phyloP scores from a whole-genome alignment of 164 flowering plant species.

The Akebia trifoliata region DNA sequence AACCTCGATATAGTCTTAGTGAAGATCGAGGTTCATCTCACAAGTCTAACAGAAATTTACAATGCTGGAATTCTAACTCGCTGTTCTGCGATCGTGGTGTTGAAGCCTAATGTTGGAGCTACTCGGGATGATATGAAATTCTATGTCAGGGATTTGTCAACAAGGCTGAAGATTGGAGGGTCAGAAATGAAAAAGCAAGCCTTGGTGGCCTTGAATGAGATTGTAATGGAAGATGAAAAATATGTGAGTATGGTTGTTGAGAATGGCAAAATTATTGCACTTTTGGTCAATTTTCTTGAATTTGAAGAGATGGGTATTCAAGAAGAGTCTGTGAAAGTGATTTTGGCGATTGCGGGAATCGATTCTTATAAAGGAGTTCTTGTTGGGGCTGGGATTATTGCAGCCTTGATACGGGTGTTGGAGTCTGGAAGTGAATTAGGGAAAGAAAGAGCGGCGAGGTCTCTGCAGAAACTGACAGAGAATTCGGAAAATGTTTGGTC shows the following conservation, averaged over 20 bases:
- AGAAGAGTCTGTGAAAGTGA: constrained; percentile 43
- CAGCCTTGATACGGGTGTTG: constrained; percentile 64
- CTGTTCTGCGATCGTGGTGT: constrained; percentile 60
- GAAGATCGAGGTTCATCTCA: constrained; percentile 50
- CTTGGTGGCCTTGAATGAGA: constrained; percentile 36
- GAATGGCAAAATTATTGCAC: constrained; percentile 32
- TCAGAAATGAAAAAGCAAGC: constrained; percentile 62
- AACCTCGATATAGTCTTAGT: constrained; percentile 56
- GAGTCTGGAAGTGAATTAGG: constrained; percentile 37
- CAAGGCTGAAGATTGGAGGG: constrained; percentile 73
- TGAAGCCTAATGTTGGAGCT: constrained; percentile 55
- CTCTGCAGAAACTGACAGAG: constrained; percentile 47
- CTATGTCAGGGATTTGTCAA: constrained; percentile 58
- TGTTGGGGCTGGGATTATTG: constrained; percentile 53
- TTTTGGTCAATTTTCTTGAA: constrained; percentile 50
- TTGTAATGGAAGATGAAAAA: constrained; percentile 56
- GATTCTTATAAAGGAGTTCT: constrained; percentile 35
- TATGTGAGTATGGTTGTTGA: constrained; percentile 55
- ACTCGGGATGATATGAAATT: constrained; percentile 67
- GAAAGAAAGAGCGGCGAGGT: constrained; percentile 25
- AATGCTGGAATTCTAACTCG: constrained; percentile 42
- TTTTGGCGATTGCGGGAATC: constrained; percentile 45
- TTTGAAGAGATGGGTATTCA: constrained; percentile 41
- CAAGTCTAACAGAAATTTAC: constrained; percentile 45
- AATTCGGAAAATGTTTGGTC: constrained; percentile 89